Percentiles rank a stretch among this genome's conserved stretches.
phyloP scores from a whole-genome alignment of 345 rosid species.

The Gossypium longicalyx region DNA sequence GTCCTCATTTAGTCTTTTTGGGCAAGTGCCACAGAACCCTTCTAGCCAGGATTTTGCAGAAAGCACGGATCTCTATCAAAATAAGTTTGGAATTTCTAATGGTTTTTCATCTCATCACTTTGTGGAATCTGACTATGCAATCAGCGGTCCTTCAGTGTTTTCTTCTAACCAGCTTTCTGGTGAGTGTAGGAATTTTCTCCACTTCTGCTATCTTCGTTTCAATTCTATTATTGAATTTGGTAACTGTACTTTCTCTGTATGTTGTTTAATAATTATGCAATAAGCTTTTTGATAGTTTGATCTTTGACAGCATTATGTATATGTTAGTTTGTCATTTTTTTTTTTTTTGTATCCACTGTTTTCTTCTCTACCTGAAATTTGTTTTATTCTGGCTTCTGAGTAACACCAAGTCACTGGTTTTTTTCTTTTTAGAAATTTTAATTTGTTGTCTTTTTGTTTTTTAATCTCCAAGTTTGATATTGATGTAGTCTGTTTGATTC shows the following conservation, averaged over 20 bases:
- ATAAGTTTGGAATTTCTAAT: constrained; percentile 39
- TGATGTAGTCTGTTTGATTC: constrained; percentile 4
- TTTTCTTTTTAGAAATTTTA: neutral
- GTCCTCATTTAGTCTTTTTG: constrained; percentile 28
- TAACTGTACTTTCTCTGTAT: neutral
- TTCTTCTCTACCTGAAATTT: neutral
- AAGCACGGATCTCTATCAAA: constrained; percentile 35
- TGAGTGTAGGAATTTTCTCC: constrained; percentile 28
- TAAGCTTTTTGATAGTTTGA: neutral
- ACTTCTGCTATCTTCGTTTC: neutral
- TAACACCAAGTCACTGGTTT: neutral
- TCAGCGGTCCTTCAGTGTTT: constrained; percentile 28
- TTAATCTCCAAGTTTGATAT: neutral
- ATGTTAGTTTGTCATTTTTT: neutral
- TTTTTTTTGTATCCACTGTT: neutral
- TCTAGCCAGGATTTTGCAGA: constrained; percentile 37
- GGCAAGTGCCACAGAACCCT: constrained; percentile 38
- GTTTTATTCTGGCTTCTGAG: neutral
- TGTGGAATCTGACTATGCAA: constrained; percentile 39
- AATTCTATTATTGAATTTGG: neutral
- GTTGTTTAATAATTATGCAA: neutral
- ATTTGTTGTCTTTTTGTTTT: neutral
- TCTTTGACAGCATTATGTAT: neutral
- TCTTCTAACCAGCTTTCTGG: constrained; percentile 55
- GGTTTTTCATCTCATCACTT: constrained; percentile 44